Conservation (phyloP, 768 basidiomycete genomes). For the Hirschioporus abietinus region DNA sequence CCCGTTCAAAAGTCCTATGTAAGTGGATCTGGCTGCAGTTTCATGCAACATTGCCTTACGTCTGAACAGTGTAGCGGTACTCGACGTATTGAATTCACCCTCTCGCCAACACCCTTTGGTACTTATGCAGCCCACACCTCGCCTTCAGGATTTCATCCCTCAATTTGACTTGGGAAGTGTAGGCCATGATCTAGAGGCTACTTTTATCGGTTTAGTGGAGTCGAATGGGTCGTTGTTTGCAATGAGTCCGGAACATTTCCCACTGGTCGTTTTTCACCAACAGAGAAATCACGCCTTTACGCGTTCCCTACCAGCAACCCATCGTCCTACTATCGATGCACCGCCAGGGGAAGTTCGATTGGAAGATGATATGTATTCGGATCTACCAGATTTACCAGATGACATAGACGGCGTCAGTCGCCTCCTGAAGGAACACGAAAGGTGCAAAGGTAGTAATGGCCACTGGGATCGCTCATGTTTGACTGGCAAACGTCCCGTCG, state of each 20-base stretch:
- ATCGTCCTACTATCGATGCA: background rate
- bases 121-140: slow-evolving; percentile 80
- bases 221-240: slow-evolving; percentile 75
- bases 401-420: slow-evolving; percentile 40
- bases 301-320: background rate
- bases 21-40: slow-evolving; percentile 22
- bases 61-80: slow-evolving; percentile 65
- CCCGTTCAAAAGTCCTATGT: slow-evolving; percentile 64
- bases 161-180: slow-evolving; percentile 28
- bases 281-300: slow-evolving; percentile 18
- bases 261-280: slow-evolving; percentile 72
- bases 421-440: slow-evolving; percentile 31
- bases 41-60: background rate
- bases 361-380: slow-evolving; percentile 8
- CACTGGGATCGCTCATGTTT: slow-evolving; percentile 50
- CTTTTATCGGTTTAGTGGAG: slow-evolving; percentile 77
- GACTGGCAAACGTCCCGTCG: slow-evolving; percentile 53
- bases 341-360: slow-evolving; percentile 5
- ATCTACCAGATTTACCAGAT: slow-evolving; percentile 28
- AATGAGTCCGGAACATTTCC: slow-evolving; percentile 77
- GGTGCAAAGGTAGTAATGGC: slow-evolving; percentile 32
- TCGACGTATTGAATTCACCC: slow-evolving; percentile 59
- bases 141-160: slow-evolving; percentile 68
- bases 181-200: slow-evolving; percentile 51
- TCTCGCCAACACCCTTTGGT: slow-evolving; percentile 62